Conservation (phyloP, 129 eudicot species). For the Apium graveolens region DNA sequence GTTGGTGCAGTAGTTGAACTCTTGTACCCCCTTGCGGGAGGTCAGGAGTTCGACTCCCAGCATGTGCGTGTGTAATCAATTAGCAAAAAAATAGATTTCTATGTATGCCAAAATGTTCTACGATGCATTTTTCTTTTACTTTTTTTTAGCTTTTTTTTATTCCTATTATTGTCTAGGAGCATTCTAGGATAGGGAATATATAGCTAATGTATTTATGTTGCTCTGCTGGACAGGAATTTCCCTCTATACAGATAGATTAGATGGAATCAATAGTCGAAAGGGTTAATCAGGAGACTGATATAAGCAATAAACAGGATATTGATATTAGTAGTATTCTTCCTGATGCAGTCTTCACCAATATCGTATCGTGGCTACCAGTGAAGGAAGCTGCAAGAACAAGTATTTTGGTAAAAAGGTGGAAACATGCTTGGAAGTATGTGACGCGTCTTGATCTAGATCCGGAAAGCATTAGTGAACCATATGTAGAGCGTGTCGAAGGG, state of each 20-base stretch:
- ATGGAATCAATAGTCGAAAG: neutral
- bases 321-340: slow-evolving; percentile 8
- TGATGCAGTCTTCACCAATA: neutral
- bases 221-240: neutral
- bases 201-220: neutral
- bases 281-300: slow-evolving; percentile 7
- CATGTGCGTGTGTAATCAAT: no score
- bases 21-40: no score
- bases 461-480: neutral
- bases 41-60: no score
- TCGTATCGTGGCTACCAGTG: slow-evolving; percentile 13
- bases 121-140: neutral
- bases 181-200: neutral
- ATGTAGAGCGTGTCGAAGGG: neutral
- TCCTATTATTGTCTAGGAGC: neutral
- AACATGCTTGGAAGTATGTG: slow-evolving; percentile 7
- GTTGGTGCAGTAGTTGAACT: no score
- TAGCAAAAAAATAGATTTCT: no score
- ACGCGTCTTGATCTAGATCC: slow-evolving; percentile 4
- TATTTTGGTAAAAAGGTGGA: slow-evolving; percentile 10
- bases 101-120: neutral
- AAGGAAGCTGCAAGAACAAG: slow-evolving; percentile 12
- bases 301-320: slow-evolving; percentile 7
- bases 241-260: neutral
- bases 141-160: neutral